phyloP scores from a whole-genome alignment of 176 grass and related monocot genomes.

The Themeda triandra region DNA sequence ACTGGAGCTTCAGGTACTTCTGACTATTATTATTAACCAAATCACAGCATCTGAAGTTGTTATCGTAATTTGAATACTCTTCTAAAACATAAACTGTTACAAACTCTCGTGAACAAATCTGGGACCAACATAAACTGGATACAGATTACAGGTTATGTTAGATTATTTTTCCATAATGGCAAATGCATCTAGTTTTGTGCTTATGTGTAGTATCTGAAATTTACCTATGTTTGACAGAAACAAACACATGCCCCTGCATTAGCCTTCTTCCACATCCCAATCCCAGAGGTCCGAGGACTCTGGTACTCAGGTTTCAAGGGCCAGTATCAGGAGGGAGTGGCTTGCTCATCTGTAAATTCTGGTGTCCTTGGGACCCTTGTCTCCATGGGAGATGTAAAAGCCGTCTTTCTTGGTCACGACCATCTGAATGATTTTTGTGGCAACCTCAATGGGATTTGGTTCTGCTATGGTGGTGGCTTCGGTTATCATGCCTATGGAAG shows the following conservation, averaged over 20 bases:
- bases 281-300: slow-evolving; percentile 63
- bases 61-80: background rate
- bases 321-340: slow-evolving; percentile 78
- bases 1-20: slow-evolving; percentile 54
- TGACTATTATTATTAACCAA: background rate
- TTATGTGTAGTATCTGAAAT: background rate
- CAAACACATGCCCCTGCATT: slow-evolving; percentile 44
- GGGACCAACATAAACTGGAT: background rate
- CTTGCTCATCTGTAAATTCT: slow-evolving; percentile 78
- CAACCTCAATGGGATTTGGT: slow-evolving; percentile 59
- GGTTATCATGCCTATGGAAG: slow-evolving; percentile 92
- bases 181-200: background rate
- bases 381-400: slow-evolving; percentile 83
- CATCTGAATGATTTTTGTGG: slow-evolving; percentile 97
- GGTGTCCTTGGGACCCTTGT: slow-evolving; percentile 52
- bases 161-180: background rate
- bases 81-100: background rate
- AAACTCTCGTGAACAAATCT: background rate
- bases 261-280: slow-evolving; percentile 89
- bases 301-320: slow-evolving; percentile 74
- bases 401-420: slow-evolving; percentile 89
- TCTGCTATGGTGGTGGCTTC: slow-evolving; percentile 94
- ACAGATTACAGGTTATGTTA: background rate
- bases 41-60: background rate
- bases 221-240: slow-evolving; percentile 39